phyloP scores from a whole-genome alignment of 176 grass and related monocot genomes.

The Cocos nucifera region DNA sequence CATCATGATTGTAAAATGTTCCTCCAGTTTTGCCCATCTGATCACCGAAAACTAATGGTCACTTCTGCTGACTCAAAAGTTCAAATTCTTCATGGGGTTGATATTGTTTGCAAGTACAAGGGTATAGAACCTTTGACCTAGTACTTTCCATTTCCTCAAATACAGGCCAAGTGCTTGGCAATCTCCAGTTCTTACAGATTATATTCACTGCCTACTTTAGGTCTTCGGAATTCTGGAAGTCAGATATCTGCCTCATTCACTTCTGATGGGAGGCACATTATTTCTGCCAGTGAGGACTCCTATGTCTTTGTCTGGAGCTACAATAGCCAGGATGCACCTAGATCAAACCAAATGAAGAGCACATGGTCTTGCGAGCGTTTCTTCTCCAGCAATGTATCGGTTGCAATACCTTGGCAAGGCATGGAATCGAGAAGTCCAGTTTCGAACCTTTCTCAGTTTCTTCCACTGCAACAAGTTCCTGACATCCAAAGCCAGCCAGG shows the following conservation, averaged over 20 bases:
- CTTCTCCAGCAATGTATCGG: conserved; percentile 37
- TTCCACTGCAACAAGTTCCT: conserved; percentile 24
- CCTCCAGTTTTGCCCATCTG: conserved; percentile 71
- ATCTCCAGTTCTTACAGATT: too few relatives aligned
- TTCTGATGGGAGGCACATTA: conserved; percentile 71
- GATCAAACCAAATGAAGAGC: conserved; percentile 28
- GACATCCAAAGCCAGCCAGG: conserved; percentile 10
- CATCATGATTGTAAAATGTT: not conserved
- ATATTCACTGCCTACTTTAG: conserved; percentile 21
- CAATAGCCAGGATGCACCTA: conserved; percentile 36
- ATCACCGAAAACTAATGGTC: conserved; percentile 78
- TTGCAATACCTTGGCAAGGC: conserved; percentile 83
- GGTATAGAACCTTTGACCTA: conserved; percentile 27
- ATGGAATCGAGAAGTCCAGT: conserved; percentile 21
- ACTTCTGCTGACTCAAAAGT: conserved; percentile 78
- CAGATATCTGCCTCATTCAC: conserved; percentile 73
- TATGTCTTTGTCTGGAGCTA: conserved; percentile 69
- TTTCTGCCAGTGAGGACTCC: conserved; percentile 65
- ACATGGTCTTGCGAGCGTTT: conserved; percentile 62
- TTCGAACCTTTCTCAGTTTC: conserved; percentile 33
- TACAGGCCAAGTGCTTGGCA: too few relatives aligned
- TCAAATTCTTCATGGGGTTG: conserved; percentile 61
- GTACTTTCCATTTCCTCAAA: conserved; percentile 1
- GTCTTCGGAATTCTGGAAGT: conserved; percentile 40
- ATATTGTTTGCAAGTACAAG: conserved; percentile 70